phyloP scores from a whole-genome alignment of 1,284 basidiomycete species.

The Cryptococcus amylolentus region DNA sequence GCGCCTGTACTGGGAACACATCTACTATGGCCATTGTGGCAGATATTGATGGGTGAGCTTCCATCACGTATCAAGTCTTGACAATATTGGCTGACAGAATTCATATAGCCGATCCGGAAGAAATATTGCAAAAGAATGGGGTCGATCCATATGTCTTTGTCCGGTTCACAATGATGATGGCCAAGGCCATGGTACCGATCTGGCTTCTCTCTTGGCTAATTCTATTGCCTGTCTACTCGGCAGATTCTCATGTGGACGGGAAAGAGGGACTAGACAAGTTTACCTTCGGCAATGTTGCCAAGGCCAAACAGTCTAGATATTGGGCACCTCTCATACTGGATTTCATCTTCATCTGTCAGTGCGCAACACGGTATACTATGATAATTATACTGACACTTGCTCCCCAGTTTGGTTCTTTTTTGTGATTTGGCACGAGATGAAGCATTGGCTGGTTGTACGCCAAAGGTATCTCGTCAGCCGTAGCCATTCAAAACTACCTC shows the following conservation, averaged over 20 bases:
- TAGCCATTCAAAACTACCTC: slow-evolving; percentile 61
- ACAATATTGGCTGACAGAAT: slow-evolving; percentile 37
- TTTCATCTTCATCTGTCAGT: slow-evolving; percentile 51
- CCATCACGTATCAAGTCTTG: slow-evolving; percentile 44
- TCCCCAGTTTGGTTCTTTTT: slow-evolving; percentile 62
- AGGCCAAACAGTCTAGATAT: slow-evolving; percentile 38
- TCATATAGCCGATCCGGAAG: slow-evolving; percentile 55
- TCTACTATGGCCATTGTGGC: slow-evolving; percentile 34
- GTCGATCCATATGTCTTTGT: slow-evolving; percentile 70
- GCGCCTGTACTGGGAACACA: slow-evolving; percentile 31
- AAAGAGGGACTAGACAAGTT: slow-evolving; percentile 54
- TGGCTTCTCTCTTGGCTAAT: slow-evolving; percentile 60
- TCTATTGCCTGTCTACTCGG: slow-evolving; percentile 61
- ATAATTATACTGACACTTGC: background rate
- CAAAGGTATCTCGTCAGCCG: slow-evolving; percentile 65
- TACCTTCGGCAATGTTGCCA: slow-evolving; percentile 54
- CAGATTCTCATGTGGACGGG: slow-evolving; percentile 47
- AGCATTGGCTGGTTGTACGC: slow-evolving; percentile 62
- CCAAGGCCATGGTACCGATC: slow-evolving; percentile 64
- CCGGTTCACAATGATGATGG: slow-evolving; percentile 61
- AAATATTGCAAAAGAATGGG: slow-evolving; percentile 51
- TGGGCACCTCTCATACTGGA: slow-evolving; percentile 52
- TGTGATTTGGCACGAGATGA: slow-evolving; percentile 64
- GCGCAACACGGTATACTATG: background rate
- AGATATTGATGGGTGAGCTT: slow-evolving; percentile 40